These are phyloP conservation scores for Crithidia mellificae DNA, from an alignment of 208 protist genomes.

Conservation along the genomic window DNA sequence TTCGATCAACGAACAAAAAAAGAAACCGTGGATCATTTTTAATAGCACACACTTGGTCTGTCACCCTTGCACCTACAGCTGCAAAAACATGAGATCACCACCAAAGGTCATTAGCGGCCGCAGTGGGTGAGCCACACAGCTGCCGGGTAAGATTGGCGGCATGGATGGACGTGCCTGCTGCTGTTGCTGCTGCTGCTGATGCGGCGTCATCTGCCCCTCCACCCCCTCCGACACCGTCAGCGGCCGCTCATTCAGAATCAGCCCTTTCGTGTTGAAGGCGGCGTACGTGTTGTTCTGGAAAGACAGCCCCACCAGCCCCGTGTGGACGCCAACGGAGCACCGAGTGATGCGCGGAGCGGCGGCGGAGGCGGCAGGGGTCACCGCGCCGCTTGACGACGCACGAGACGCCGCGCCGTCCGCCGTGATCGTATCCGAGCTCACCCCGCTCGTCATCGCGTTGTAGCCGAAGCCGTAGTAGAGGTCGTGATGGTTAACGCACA, in stretches of 20 bases:
- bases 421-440: background rate
- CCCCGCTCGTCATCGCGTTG: background rate
- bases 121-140: conserved; percentile 75
- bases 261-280: conserved; percentile 67
- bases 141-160: conserved; percentile 37
- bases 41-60: too few species aligned
- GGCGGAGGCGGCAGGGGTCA: background rate
- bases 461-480: conserved; percentile 37
- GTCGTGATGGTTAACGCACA: conserved; percentile 33
- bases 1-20: too few species aligned
- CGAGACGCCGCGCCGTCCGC: conserved; percentile 3
- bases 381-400: too few species aligned
- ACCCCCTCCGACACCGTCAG: conserved; percentile 41
- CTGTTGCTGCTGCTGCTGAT: conserved; percentile 25
- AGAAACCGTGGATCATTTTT: too few species aligned
- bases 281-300: conserved; percentile 81
- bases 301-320: conserved; percentile 66
- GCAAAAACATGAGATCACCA: conserved; percentile 75
- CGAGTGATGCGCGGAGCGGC: conserved; percentile 44
- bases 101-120: conserved; percentile 72
- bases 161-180: conserved; percentile 1
- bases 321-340: conserved; percentile 74
- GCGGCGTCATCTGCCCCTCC: conserved; percentile 17
- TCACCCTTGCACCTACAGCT: conserved; percentile 35
- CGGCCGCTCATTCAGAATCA: conserved; percentile 55